Evolutionary conservation across 495 filamentous ascomycete species (phyloP).

Genomic region (Thozetella sp.): DNA sequence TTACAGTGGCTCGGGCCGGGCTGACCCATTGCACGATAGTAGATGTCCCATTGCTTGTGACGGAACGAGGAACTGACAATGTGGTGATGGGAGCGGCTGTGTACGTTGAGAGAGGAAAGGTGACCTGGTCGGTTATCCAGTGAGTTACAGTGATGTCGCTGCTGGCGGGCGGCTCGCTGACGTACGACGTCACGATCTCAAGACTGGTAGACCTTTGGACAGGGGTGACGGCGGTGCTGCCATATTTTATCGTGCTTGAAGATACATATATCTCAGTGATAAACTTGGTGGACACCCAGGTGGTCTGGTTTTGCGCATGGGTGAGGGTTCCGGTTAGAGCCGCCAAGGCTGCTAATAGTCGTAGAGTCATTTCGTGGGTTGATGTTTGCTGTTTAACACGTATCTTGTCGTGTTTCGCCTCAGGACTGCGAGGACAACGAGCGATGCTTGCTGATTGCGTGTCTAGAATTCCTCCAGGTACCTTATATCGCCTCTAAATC

Average conservation of each 20-base stretch:
- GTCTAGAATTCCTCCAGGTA: neutral
- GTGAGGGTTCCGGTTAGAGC: neutral
- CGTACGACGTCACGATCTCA: constrained; percentile 2
- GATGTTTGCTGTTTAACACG: neutral
- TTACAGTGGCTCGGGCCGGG: constrained; percentile 10
- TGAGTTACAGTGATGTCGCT: constrained; percentile 10
- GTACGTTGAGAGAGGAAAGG: neutral
- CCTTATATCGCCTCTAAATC: neutral
- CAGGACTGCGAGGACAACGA: neutral
- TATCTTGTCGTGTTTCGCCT: neutral
- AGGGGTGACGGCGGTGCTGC: constrained; percentile 9
- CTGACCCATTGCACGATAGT: constrained; percentile 4
- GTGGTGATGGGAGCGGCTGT: constrained; percentile 3
- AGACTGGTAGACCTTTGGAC: constrained; percentile 11
- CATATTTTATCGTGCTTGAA: constrained; percentile 8
- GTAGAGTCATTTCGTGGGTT: neutral
- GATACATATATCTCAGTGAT: constrained; percentile 2
- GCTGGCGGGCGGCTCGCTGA: constrained; percentile 8
- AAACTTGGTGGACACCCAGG: constrained; percentile 10
- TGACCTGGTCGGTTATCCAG: constrained; percentile 5
- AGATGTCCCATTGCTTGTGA: constrained; percentile 6
- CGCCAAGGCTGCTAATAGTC: neutral
- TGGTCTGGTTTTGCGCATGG: constrained; percentile 3
- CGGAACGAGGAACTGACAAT: neutral
- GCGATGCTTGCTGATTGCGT: neutral